A percentile compares a stretch with the other conserved stretches of the same genome.
Conservation (phyloP, 2,329 filamentous ascomycete species). For the Phoma sp. region DNA sequence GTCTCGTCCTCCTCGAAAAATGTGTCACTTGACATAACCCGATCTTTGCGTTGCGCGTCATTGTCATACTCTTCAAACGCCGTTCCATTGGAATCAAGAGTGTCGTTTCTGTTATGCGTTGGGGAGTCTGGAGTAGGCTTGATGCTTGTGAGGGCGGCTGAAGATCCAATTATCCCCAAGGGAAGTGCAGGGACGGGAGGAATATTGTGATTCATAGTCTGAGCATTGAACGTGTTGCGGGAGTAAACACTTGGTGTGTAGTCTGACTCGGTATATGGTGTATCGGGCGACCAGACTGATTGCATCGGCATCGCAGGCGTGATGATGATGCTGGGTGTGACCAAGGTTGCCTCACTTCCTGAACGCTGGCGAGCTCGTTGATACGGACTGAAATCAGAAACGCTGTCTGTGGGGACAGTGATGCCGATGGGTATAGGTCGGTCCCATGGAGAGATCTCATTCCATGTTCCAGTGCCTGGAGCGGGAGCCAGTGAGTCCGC, state of each 20-base stretch:
- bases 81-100: slow-evolving; percentile 46
- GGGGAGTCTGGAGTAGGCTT: slow-evolving; percentile 8
- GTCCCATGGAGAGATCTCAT: slow-evolving; percentile 71
- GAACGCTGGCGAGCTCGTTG: slow-evolving; percentile 47
- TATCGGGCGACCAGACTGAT: slow-evolving; percentile 65
- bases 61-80: slow-evolving; percentile 61
- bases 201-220: slow-evolving; percentile 46
- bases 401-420: slow-evolving; percentile 64
- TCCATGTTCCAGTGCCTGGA: slow-evolving; percentile 41
- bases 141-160: slow-evolving; percentile 6
- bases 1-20: slow-evolving; percentile 74
- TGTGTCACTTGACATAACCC: slow-evolving; percentile 65
- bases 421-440: slow-evolving; percentile 78
- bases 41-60: slow-evolving; percentile 50
- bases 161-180: slow-evolving; percentile 24
- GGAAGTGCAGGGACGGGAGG: slow-evolving; percentile 60
- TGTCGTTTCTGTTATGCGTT: slow-evolving; percentile 39
- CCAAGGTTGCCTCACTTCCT: slow-evolving; percentile 44
- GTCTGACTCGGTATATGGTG: slow-evolving; percentile 66
- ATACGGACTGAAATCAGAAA: slow-evolving; percentile 51
- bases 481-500: slow-evolving; percentile 40
- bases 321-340: slow-evolving; percentile 61
- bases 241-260: slow-evolving; percentile 69
- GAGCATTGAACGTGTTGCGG: slow-evolving; percentile 55
- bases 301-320: slow-evolving; percentile 60